Percentiles rank a stretch among this genome's conserved stretches.
Conservation (phyloP, 164 flowering plant species). For the Vitis rotundifolia region DNA sequence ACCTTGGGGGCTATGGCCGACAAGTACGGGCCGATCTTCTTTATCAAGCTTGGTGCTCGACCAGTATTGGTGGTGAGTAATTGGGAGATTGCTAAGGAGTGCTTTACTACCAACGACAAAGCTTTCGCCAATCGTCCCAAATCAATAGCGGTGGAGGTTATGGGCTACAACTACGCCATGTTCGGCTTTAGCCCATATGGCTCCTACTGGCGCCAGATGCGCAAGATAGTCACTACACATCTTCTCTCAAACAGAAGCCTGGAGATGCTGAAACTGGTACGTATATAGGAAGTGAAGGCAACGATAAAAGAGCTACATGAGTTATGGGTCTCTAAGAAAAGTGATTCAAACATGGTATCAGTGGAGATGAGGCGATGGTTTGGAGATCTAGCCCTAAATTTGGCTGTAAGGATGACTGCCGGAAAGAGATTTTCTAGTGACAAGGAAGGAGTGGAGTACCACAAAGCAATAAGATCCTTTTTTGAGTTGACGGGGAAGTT, state of each 20-base stretch:
- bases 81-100: conserved; percentile 30
- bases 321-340: conserved; percentile 3
- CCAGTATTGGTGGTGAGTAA: conserved; percentile 25
- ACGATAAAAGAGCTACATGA: conserved; percentile 12
- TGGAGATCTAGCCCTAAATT: conserved; percentile 22
- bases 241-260: conserved; percentile 32
- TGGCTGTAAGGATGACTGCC: conserved; percentile 22
- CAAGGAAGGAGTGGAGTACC: conserved; percentile 16
- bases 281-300: conserved; percentile 15
- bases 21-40: conserved; percentile 33
- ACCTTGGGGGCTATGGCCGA: conserved; percentile 34
- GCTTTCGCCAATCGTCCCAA: conserved; percentile 30
- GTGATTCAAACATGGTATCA: neutral
- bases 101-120: conserved; percentile 33
- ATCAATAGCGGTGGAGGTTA: neutral
- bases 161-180: conserved; percentile 35
- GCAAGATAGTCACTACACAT: conserved; percentile 26
- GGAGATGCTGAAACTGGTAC: conserved; percentile 22
- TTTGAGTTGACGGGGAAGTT: conserved; percentile 17
- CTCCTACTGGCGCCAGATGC: conserved; percentile 38
- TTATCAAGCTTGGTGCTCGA: conserved; percentile 23
- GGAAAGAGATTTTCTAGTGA: conserved; percentile 27
- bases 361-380: conserved; percentile 31
- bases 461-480: conserved; percentile 16
- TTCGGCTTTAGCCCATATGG: conserved; percentile 33